Evolutionary conservation across 2,329 filamentous ascomycete species (phyloP), one percentile per base, ranked within the genome.

Genomic region (Aspergillus puulaauensis): DNA sequence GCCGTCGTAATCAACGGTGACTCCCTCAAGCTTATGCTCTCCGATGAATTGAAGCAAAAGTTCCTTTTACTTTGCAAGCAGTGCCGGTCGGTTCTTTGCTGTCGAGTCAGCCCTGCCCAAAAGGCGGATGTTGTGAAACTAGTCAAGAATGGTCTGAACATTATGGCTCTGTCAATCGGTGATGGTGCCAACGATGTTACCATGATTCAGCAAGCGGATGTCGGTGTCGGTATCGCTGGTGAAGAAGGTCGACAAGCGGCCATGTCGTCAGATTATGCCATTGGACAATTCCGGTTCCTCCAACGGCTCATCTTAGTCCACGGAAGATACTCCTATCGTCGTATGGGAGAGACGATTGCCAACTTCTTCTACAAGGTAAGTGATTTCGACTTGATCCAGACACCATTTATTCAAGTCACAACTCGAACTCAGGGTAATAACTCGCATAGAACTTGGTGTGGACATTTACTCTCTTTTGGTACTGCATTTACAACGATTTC

Each of bases 301-400:
- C 88, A 92, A 67, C 83, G 93, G 54, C 81, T 97, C 60, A 84
- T 97, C 31, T 83, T 97, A 17, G 92, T 97, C 4, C 93, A 97
- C 71, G 93, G 93, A 58, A 86, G 93, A 58, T 97, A 93, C 91
- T 96, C 92, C n/a, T 99, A 99, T 78, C 86, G 93, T 52, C 87
- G 95, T 67, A 80, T 99, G 73, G 91, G 89, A 31, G 95, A 99
- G 79, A 90, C 89, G 47, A 97, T 96, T 69, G 91, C 92, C 74
- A 99, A 99, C 75, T 99, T 99, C 83, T 99, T 99, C 82, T 99
- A 98, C 86, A 99, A 99, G 80, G 85, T 86, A 72, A 69, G 78
- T 27, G 24, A 27, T 27, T 27, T 27, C 1, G 9, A 27, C 24
- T 7, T 27, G 9, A 27, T 27, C 6, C 24, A 27, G 24, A 27